These are phyloP conservation scores for Vitis hybrid DNA, from an alignment of 177 flowering plant genomes.

Conservation along the genomic window DNA sequence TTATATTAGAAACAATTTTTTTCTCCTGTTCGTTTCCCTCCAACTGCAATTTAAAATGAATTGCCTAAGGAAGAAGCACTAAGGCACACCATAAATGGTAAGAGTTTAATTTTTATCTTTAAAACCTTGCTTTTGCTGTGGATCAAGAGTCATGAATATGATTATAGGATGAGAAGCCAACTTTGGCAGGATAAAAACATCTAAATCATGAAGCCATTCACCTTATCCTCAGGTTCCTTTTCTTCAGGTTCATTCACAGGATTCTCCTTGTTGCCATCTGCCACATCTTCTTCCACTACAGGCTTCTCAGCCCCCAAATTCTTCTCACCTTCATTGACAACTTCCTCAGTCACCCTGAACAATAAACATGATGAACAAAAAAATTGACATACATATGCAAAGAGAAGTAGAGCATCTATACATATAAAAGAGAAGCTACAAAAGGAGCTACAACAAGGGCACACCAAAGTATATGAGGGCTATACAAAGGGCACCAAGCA, in stretches of 20 bases:
- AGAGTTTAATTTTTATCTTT: not conserved
- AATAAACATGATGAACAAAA: not conserved
- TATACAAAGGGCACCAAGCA: too few species aligned
- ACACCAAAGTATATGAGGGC: too few species aligned
- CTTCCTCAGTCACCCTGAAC: constrained; percentile 43
- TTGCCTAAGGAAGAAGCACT: not conserved
- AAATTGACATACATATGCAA: not conserved
- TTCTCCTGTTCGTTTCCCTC: not conserved
- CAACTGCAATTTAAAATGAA: not conserved
- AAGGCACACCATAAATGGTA: not conserved
- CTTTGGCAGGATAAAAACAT: not conserved
- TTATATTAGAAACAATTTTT: not conserved
- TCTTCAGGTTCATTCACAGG: constrained; percentile 41
- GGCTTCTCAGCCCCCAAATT: constrained; percentile 43
- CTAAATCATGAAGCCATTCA: constrained; percentile 7
- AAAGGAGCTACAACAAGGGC: too few species aligned
- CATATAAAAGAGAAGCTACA: not conserved
- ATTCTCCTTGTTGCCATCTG: constrained; percentile 42
- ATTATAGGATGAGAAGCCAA: not conserved
- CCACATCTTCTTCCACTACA: constrained; percentile 34
- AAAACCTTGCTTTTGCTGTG: not conserved
- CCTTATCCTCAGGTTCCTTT: constrained; percentile 61
- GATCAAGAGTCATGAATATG: not conserved
- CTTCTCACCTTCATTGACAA: constrained; percentile 39
- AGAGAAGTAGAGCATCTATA: not conserved